Evolutionary conservation across 2,329 filamentous ascomycete species (phyloP).

Genomic region (Leptographium flavum): DNA sequence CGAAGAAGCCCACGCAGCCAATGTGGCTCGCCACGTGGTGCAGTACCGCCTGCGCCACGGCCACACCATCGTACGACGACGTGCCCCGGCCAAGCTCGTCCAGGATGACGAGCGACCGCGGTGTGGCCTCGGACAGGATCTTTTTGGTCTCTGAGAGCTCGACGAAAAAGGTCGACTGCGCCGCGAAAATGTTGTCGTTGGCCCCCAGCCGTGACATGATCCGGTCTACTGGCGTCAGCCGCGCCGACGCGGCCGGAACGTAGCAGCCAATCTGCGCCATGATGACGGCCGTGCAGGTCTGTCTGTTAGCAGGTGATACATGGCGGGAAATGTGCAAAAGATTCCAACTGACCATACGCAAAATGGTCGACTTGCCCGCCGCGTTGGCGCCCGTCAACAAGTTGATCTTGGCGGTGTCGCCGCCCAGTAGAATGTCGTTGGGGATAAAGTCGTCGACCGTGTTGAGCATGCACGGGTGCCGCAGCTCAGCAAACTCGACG

Average conservation of each 20-base stretch:
- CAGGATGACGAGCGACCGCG: slow-evolving; percentile 86
- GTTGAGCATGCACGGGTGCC: slow-evolving; percentile 88
- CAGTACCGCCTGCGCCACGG: slow-evolving; percentile 91
- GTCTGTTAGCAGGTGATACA: slow-evolving; percentile 14
- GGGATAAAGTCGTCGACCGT: slow-evolving; percentile 91
- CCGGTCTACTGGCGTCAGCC: slow-evolving; percentile 79
- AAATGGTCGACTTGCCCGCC: slow-evolving; percentile 89
- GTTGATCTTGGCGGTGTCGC: slow-evolving; percentile 67
- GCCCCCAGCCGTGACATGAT: slow-evolving; percentile 98
- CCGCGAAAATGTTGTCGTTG: slow-evolving; percentile 97
- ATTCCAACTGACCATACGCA: slow-evolving; percentile 61
- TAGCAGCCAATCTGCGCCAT: slow-evolving; percentile 95
- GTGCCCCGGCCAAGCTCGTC: slow-evolving; percentile 94
- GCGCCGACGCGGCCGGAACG: slow-evolving; percentile 69
- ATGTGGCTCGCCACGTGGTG: slow-evolving; percentile 90
- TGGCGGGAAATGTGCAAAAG: background rate
- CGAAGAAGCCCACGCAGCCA: slow-evolving; percentile 90
- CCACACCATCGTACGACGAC: slow-evolving; percentile 89
- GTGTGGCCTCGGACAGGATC: slow-evolving; percentile 86
- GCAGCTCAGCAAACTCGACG: slow-evolving; percentile 81
- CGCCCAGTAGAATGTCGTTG: slow-evolving; percentile 81
- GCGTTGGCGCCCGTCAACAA: slow-evolving; percentile 92
- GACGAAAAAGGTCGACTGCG: slow-evolving; percentile 96
- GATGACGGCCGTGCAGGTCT: slow-evolving; percentile 91
- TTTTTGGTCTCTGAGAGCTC: slow-evolving; percentile 97